Evolutionary conservation across 192 early-diverging fungal genomes (phyloP), one percentile per base, ranked within the genome.

Genomic region (Umbelopsis sp.): DNA sequence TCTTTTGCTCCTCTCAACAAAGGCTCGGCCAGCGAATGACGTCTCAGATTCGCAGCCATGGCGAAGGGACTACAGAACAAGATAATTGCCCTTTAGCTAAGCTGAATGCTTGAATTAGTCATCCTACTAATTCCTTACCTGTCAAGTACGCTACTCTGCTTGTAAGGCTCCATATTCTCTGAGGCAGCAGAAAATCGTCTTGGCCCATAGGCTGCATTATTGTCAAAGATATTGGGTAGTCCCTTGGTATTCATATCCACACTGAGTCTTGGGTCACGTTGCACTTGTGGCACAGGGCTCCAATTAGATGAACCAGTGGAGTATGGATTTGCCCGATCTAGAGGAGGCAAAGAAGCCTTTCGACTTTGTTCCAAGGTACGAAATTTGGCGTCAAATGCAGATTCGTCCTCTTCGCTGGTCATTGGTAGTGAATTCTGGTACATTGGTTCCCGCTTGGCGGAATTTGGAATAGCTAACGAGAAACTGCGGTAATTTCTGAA

Each of bases 1-100:
- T 76, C 69, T 68, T 72, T 74, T 47, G 73, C 58, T 50, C 68
- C 16, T 35, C 66, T 35, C 33, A 18, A n/a, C 33, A 66, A 49
- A 49, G 81, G 77, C 33, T 78, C 83, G 21, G 52, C 77, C 48
- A 71, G 67, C 20, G 46, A 76, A 67, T 64, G 80, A 74, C 22
- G 83, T 73, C 86, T 72, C 33, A 75, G 77, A 33, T 61, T 61
- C 15, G 55, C 55, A 5, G 55, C 55, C 16, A 61, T 35, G 27
- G 55, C 55, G 30, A 18, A 61, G 0, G 30, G 27, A 35, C 55
- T 61, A 35, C 25, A 25, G 27, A 61, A 61, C 13, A 16, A 61
- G 74, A 76, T 55, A 72, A 78, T 21, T 78, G 12, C 25, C 23
- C 1, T 61, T 61, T 12, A n/a, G 53, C 13, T 25, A 23, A 27